Conservation (phyloP, 306 rosid genomes). For the Boehmeria nivea region DNA sequence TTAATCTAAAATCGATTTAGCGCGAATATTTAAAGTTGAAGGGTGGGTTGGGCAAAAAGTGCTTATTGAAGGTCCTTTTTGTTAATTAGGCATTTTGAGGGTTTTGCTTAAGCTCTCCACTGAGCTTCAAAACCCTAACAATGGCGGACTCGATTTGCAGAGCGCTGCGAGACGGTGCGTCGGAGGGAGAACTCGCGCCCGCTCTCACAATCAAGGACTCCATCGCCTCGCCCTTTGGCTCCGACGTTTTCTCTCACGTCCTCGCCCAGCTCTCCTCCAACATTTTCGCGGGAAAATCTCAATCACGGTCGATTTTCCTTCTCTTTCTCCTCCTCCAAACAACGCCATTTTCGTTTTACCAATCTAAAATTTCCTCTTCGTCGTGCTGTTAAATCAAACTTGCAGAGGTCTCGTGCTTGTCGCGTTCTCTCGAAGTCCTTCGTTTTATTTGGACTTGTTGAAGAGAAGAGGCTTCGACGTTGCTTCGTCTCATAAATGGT, state of each 20-base stretch:
- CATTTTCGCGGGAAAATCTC: slow-evolving; percentile 58
- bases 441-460: slow-evolving; percentile 47
- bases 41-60: too few species aligned
- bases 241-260: slow-evolving; percentile 49
- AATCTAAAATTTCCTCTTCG: neutral
- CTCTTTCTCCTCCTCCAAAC: neutral
- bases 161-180: slow-evolving; percentile 65
- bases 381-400: neutral
- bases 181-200: slow-evolving; percentile 84
- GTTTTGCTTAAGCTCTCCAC: neutral
- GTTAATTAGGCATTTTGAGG: neutral
- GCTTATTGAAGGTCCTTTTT: too few species aligned
- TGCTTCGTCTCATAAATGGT: slow-evolving; percentile 59
- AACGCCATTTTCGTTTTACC: neutral
- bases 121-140: neutral
- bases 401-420: slow-evolving; percentile 63
- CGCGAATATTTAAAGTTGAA: too few species aligned
- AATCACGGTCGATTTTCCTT: slow-evolving; percentile 52
- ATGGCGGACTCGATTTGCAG: slow-evolving; percentile 79
- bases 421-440: slow-evolving; percentile 66
- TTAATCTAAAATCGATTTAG: too few species aligned
- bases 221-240: slow-evolving; percentile 56
- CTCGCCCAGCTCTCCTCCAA: slow-evolving; percentile 56
- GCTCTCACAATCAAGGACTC: slow-evolving; percentile 74
- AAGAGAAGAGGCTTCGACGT: slow-evolving; percentile 43